Evolutionary conservation across 2,329 filamentous ascomycete species (phyloP).

Genomic region (Sordariomycetes sp.): DNA sequence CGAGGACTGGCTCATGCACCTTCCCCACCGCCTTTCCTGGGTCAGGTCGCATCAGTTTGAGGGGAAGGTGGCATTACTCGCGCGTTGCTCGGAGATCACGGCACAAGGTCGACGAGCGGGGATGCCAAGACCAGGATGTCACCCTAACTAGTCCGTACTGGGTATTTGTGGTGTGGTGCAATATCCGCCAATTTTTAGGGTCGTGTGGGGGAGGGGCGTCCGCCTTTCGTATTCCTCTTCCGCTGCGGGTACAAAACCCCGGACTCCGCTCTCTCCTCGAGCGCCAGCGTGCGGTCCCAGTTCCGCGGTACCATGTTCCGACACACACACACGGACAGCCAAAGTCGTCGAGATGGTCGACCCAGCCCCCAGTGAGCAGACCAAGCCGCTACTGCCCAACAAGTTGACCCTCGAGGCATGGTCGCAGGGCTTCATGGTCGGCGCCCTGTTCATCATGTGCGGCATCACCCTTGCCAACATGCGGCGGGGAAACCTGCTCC

Average conservation of each 20-base stretch:
- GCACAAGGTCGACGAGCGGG: not conserved
- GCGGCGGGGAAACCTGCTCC: slow-evolving; percentile 28
- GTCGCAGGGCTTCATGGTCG: slow-evolving; percentile 33
- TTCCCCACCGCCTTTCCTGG: too few relatives aligned
- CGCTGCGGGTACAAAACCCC: not conserved
- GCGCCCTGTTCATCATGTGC: slow-evolving; percentile 31
- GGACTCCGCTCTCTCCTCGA: slow-evolving; percentile 5
- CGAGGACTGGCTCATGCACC: too few relatives aligned
- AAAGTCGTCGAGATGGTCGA: not conserved
- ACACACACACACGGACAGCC: not conserved
- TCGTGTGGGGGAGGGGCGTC: too few relatives aligned
- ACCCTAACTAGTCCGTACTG: too few relatives aligned
- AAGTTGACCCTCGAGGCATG: slow-evolving; percentile 25
- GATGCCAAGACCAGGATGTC: too few relatives aligned
- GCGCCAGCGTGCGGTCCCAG: too few relatives aligned
- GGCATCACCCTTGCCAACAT: slow-evolving; percentile 34
- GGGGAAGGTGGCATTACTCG: not conserved
- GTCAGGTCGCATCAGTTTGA: not conserved
- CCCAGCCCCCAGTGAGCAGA: not conserved
- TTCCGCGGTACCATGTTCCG: not conserved
- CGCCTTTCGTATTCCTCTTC: not conserved
- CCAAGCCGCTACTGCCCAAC: slow-evolving; percentile 7
- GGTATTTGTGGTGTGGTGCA: too few relatives aligned
- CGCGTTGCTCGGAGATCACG: not conserved
- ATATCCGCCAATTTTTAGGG: too few relatives aligned